Conservation (phyloP, 345 rosid species). For the Citrus glauca region DNA sequence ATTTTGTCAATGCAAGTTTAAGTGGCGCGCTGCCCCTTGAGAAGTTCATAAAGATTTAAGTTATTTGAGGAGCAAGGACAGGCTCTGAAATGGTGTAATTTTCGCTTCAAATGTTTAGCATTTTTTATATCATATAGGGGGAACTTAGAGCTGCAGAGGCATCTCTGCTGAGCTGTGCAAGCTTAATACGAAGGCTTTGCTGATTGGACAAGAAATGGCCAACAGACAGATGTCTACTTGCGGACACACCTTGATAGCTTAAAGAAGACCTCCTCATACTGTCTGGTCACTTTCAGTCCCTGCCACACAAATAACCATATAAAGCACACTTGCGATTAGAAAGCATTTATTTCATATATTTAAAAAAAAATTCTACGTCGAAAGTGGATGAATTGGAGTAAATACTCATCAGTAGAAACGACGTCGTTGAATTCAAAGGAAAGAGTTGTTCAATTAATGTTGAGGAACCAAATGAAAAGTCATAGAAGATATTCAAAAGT, state of each 20-base stretch:
- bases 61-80: not conserved
- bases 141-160: conserved; percentile 72
- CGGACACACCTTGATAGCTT: conserved; percentile 47
- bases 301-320: conserved; percentile 5
- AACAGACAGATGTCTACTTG: conserved; percentile 39
- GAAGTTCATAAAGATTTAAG: not conserved
- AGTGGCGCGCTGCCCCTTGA: conserved; percentile 59
- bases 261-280: conserved; percentile 50
- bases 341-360: not conserved
- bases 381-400: not conserved
- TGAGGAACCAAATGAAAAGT: too few species aligned
- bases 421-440: too few species aligned
- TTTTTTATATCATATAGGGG: not conserved
- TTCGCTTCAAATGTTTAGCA: not conserved
- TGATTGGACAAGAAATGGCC: conserved; percentile 60
- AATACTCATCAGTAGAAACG: too few species aligned
- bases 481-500: too few species aligned
- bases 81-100: not conserved
- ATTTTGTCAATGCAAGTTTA: conserved; percentile 42
- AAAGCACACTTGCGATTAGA: not conserved
- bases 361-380: not conserved
- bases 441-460: too few species aligned
- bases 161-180: conserved; percentile 62
- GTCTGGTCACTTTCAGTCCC: conserved; percentile 55
- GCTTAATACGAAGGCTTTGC: conserved; percentile 58